A percentile compares a stretch with the other conserved stretches of the same genome.
phyloP scores from a whole-genome alignment of 768 basidiomycete genomes.

The Heimioporus sp. region DNA sequence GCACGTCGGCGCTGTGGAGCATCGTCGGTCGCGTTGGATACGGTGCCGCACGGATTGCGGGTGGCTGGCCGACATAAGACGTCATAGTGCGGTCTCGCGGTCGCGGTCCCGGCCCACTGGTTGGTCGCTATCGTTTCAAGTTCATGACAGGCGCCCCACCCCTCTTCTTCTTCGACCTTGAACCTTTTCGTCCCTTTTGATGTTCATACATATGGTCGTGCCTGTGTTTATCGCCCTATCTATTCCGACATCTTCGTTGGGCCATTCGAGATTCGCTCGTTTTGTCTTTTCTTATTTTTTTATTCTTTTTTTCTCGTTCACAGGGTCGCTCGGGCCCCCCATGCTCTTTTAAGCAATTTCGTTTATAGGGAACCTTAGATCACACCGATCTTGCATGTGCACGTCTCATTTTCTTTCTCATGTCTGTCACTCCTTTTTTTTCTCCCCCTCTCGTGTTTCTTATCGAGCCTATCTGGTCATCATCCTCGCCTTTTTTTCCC shows the following conservation, averaged over 20 bases:
- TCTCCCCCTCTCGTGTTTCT: not conserved
- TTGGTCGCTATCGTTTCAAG: constrained; percentile 10
- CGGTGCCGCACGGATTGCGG: constrained; percentile 70
- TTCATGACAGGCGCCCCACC: not conserved
- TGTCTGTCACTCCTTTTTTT: constrained; percentile 12
- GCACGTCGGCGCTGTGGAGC: constrained; percentile 63
- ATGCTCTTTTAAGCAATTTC: too few species aligned
- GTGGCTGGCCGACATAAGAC: constrained; percentile 75
- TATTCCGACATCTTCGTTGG: constrained; percentile 2
- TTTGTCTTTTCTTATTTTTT: not conserved
- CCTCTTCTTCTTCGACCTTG: not conserved
- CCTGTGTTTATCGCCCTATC: constrained; percentile 18
- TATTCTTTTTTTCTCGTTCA: not conserved
- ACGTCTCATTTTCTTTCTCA: not conserved
- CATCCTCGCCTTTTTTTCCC: not conserved
- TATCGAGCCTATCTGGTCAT: constrained; percentile 1
- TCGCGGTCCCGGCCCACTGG: not conserved
- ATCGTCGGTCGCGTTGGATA: constrained; percentile 70
- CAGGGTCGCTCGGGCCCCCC: too few species aligned
- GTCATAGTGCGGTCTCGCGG: not conserved
- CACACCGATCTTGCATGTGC: constrained; percentile 6
- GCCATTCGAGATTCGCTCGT: constrained; percentile 2
- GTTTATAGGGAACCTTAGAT: not conserved
- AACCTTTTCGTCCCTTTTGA: constrained; percentile 7
- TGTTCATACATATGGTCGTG: constrained; percentile 21